Evolutionary conservation across 306 rosid species (phyloP), one percentile per base, ranked within the genome.

Genomic region (Citrullus colocynthis): DNA sequence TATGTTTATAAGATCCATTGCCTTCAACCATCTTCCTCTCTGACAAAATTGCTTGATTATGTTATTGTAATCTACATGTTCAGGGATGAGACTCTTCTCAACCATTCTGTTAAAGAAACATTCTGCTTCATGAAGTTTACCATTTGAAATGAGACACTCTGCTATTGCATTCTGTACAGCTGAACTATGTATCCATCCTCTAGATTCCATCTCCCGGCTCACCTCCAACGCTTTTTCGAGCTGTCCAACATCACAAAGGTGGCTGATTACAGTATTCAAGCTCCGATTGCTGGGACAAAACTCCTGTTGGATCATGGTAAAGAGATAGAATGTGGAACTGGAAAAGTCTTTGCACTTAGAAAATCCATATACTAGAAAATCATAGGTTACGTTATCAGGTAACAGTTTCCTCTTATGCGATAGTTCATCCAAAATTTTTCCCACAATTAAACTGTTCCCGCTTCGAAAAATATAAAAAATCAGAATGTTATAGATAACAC

Each of bases 301-400:
- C 80, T 87, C 86, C 86, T 74, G 86, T 11, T 79, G 85, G 65
- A 92, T 89, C 98, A 95, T 92, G 58, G 83, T 77, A 69, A 84
- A 79, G 44, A 95, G 83, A 84, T 82, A 89, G 42, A 83, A 85
- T 59, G 63, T 63, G 32, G 97, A 80, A 81, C 85, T 81, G 5
- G 86, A 82, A 28, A 88, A 75, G 76, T 92, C 90, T 78, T 86
- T 86, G 82, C 91, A 84, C 57, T 58, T 82, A 77, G 78, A 85
- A 78, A 90, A 92, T 64, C 97, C 97, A 61, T 84, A 75, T 39
- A 95, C 88, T 75, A 92, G 92, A 87, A 88, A 92, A 83, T 89
- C 85, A 62, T 87, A 85, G 62, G 97, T 85, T 78, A 92, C 87
- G 79, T 85, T 90, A 82, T 90, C 64, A 9, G 78, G 91, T 45